A percentile compares a stretch with the other conserved stretches of the same genome.
These are phyloP conservation scores for Fusarium temperatum DNA, from an alignment of 2,329 filamentous ascomycete genomes.

Conservation along the genomic window DNA sequence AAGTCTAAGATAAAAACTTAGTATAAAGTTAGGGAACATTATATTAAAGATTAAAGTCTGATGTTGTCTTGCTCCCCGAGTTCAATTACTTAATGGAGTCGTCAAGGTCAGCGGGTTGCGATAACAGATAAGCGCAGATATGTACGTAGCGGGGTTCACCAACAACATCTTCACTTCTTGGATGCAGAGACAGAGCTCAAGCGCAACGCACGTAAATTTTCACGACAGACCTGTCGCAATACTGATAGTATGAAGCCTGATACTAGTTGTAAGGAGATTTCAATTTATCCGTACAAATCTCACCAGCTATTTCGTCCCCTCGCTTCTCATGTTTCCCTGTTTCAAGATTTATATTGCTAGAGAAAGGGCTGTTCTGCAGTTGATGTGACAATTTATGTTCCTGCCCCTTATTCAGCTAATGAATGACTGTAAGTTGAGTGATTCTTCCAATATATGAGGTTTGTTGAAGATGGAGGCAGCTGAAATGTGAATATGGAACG, in stretches of 20 bases:
- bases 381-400: rapidly evolving
- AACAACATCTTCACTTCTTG: no score
- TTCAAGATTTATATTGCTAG: background rate
- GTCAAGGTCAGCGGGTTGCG: background rate
- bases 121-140: background rate
- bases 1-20: rapidly evolving
- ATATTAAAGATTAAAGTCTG: rapidly evolving
- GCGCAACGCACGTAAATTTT: background rate
- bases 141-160: background rate
- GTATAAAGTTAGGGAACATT: rapidly evolving
- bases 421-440: rapidly evolving
- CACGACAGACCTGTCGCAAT: rapidly evolving
- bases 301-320: rapidly evolving
- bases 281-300: no score
- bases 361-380: rapidly evolving
- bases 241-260: rapidly evolving
- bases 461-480: no score
- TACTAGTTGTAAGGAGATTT: rapidly evolving
- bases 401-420: rapidly evolving
- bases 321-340: rapidly evolving
- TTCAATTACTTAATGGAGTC: background rate
- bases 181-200: no score
- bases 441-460: background rate
- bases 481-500: rapidly evolving
- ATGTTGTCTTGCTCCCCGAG: background rate